These are phyloP conservation scores for Ophiorrhiza pumila DNA, from an alignment of 257 asterid species.

Conservation along the genomic window DNA sequence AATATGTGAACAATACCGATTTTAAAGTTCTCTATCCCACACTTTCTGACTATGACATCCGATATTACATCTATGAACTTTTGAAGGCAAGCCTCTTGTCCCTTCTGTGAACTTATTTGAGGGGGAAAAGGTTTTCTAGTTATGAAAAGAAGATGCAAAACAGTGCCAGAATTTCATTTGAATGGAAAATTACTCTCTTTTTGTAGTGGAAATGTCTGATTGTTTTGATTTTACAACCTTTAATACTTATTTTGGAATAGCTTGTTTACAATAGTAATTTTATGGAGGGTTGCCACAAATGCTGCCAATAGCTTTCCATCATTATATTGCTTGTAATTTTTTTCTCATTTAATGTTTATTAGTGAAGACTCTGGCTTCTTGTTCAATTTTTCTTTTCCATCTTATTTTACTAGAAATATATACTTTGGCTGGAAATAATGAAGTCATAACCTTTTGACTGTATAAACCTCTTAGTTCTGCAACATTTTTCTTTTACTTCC, in stretches of 20 bases:
- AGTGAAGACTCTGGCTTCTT: background rate
- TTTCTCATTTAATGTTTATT: background rate
- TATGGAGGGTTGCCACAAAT: background rate
- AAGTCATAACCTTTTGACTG: background rate
- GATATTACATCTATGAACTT: slow-evolving; percentile 84
- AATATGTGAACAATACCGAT: slow-evolving; percentile 84
- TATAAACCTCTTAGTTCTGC: background rate
- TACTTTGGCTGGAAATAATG: background rate
- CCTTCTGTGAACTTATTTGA: background rate
- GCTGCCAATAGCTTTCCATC: background rate
- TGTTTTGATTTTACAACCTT: background rate
- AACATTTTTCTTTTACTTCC: background rate
- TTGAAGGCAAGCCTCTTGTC: slow-evolving; percentile 45
- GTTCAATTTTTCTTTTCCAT: no score
- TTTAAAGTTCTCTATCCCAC: slow-evolving; percentile 88
- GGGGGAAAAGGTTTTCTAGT: background rate
- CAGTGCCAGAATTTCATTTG: background rate
- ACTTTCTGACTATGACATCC: slow-evolving; percentile 70
- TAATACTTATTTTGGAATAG: background rate
- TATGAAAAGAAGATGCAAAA: background rate
- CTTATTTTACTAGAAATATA: no score
- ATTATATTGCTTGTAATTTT: background rate
- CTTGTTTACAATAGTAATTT: no score
- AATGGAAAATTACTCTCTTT: background rate
- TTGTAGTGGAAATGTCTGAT: background rate